Evolutionary conservation across 192 early-diverging fungal species (phyloP).

Genomic region (Radiomyces spectabilis): DNA sequence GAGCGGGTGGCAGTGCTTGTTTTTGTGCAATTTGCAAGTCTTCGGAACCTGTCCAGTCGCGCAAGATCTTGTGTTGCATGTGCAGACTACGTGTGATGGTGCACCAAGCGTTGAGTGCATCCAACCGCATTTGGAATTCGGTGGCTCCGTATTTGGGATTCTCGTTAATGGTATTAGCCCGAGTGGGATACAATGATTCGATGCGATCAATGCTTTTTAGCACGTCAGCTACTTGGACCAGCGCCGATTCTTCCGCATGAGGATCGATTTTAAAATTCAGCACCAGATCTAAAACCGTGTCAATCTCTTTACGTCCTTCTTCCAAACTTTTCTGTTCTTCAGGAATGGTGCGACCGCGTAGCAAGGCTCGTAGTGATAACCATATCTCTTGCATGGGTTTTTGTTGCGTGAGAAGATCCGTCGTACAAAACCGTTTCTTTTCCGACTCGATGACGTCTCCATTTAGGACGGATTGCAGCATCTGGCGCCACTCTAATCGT

Average conservation of each 20-base stretch:
- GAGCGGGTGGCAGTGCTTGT: not conserved
- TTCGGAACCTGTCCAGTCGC: slow-evolving; percentile 78
- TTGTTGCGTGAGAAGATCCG: slow-evolving; percentile 40
- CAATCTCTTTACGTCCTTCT: slow-evolving; percentile 53
- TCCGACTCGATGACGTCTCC: slow-evolving; percentile 83
- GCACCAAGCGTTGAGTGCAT: slow-evolving; percentile 72
- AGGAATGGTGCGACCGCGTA: slow-evolving; percentile 49
- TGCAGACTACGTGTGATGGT: slow-evolving; percentile 63
- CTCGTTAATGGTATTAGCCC: slow-evolving; percentile 47
- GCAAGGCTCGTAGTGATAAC: slow-evolving; percentile 60
- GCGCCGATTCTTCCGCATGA: slow-evolving; percentile 25
- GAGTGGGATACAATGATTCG: slow-evolving; percentile 72
- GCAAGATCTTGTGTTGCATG: slow-evolving; percentile 66
- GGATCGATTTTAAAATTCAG: slow-evolving; percentile 46
- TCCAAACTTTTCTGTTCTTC: slow-evolving; percentile 65
- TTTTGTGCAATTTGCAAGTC: slow-evolving; percentile 46
- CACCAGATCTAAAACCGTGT: slow-evolving; percentile 47
- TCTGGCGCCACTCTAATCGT: slow-evolving; percentile 78
- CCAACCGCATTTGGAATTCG: slow-evolving; percentile 60
- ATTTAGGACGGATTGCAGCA: slow-evolving; percentile 72
- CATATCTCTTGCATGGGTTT: slow-evolving; percentile 53
- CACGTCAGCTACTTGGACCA: slow-evolving; percentile 59
- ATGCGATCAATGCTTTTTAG: slow-evolving; percentile 72
- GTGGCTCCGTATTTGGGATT: slow-evolving; percentile 63
- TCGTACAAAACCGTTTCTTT: slow-evolving; percentile 58